These are phyloP conservation scores for Globisporangium nagaii DNA, from an alignment of 352 stramenopile species.

Conservation along the genomic window DNA sequence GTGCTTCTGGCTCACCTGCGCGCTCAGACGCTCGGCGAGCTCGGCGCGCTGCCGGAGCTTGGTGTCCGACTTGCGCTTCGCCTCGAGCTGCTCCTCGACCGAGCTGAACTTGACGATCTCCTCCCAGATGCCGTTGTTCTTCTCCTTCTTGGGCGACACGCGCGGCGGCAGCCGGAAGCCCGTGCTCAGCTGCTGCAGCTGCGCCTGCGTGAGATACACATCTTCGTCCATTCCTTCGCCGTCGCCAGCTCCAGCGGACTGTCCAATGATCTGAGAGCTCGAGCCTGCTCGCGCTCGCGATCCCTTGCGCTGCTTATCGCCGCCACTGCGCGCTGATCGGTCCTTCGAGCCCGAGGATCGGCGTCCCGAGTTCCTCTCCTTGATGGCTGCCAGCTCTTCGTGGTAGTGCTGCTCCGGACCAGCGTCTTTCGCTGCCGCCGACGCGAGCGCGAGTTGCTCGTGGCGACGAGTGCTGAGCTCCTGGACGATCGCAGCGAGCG, in stretches of 20 bases:
- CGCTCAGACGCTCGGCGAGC: constrained; percentile 38
- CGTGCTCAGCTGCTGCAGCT: constrained; percentile 63
- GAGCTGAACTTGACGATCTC: constrained; percentile 79
- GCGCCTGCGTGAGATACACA: constrained; percentile 61
- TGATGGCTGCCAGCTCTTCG: background rate
- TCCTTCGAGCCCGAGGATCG: constrained; percentile 20
- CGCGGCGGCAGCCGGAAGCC: constrained; percentile 59
- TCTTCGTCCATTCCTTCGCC: constrained; percentile 25
- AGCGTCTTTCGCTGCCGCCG: background rate
- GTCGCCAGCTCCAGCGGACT: background rate
- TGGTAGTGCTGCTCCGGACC: background rate
- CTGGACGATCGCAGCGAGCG: constrained; percentile 32
- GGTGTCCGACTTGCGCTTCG: constrained; percentile 27
- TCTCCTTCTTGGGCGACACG: constrained; percentile 70
- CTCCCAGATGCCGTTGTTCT: constrained; percentile 75
- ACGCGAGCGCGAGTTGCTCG: constrained; percentile 26
- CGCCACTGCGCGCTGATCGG: constrained; percentile 5
- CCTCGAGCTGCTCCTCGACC: constrained; percentile 61
- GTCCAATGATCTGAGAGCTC: background rate
- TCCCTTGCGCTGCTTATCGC: constrained; percentile 2
- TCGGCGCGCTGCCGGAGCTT: constrained; percentile 23
- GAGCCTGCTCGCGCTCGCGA: background rate
- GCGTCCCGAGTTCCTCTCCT: constrained; percentile 14
- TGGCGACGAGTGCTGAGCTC: constrained; percentile 31
- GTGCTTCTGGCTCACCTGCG: constrained; percentile 50